Base-by-base conservation (phyloP, 2,329 filamentous ascomycete genomes). In the Rachicladosporium sp. region DNA sequence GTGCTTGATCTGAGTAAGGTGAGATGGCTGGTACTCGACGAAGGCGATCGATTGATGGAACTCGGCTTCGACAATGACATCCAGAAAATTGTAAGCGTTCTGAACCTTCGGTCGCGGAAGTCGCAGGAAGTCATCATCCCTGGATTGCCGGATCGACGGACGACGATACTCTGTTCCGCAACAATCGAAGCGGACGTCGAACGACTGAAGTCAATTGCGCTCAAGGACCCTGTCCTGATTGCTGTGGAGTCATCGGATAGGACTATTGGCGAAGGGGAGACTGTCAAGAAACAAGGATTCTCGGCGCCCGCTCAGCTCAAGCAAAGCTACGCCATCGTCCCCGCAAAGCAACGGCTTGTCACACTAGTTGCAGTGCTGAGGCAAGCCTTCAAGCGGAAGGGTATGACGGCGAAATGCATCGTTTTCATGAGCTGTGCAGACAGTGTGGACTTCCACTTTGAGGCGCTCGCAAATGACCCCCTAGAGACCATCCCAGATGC, bases 11-110 rank as follows among this genome's bases (percentile, higher is more conserved):
- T 98, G n/a, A 86, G 81, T 1, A 93, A 86, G 3, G 80, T 98
- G 45, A 75, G 78, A 50, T 98, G 98, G 55, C 85, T 94, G 15
- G 91, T 98, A 6, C 98, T 98, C 48, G 91, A 98, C 58, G 91
- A 98, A 61, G 91, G 91, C 1, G 91, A 98, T 69, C 76, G 91
- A 39, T 69, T 98, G 12, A 98, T 98, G 61, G 91, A 98, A 58
- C 95, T 98, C 89, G 93, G 91, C 51, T 98, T 98, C 58, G 87
- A 88, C 4, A 79, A 84, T 38, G 89, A 96, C 54, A 76, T 98
- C 43, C 82, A 84, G 55, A 82, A 80, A 44, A 89, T 95, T 48
- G 82, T 98, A 10, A 71, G 76, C 41, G 82, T 82, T 46, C 74
- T 96, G 41, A 79, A 87, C 46, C 65, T 78, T 33, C 72, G 80